Conservation (phyloP, 1,284 basidiomycete genomes). For the Thelephora terrestris region DNA sequence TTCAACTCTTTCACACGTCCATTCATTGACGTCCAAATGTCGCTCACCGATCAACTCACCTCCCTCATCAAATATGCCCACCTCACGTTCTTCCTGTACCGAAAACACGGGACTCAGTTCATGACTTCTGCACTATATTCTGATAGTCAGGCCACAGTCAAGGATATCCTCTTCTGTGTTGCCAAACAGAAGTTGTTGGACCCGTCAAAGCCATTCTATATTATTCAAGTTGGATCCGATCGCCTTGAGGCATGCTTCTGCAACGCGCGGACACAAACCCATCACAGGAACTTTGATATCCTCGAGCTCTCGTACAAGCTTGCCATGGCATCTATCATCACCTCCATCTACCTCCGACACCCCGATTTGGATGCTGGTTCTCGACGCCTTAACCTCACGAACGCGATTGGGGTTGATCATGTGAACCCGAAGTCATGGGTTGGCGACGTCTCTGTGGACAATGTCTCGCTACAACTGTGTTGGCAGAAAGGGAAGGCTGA, state of each 20-base stretch:
- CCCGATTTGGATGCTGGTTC: constrained; percentile 8
- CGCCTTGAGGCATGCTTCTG: constrained; percentile 15
- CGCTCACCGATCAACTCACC: constrained; percentile 5
- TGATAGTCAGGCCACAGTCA: constrained; percentile 16
- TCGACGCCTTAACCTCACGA: constrained; percentile 7
- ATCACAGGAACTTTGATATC: background rate
- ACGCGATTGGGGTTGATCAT: constrained; percentile 9
- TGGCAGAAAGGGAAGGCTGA: no score
- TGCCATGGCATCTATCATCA: constrained; percentile 5
- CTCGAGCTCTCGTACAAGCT: no score
- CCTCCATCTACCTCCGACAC: constrained; percentile 12
- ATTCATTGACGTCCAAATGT: constrained; percentile 7
- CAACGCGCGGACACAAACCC: constrained; percentile 11
- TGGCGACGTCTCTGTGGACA: constrained; percentile 7
- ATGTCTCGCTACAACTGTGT: no score
- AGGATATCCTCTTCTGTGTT: constrained; percentile 16
- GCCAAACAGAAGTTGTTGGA: constrained; percentile 17
- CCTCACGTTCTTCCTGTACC: constrained; percentile 18
- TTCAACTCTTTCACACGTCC: constrained; percentile 8
- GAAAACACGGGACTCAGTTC: constrained; percentile 6
- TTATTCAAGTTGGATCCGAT: constrained; percentile 14
- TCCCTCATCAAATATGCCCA: constrained; percentile 8
- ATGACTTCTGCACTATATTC: constrained; percentile 16
- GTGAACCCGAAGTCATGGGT: constrained; percentile 12
- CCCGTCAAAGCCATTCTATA: constrained; percentile 7